Evolutionary conservation across 495 filamentous ascomycete genomes (phyloP).

Genomic region (Aspergillus coremiiformis): DNA sequence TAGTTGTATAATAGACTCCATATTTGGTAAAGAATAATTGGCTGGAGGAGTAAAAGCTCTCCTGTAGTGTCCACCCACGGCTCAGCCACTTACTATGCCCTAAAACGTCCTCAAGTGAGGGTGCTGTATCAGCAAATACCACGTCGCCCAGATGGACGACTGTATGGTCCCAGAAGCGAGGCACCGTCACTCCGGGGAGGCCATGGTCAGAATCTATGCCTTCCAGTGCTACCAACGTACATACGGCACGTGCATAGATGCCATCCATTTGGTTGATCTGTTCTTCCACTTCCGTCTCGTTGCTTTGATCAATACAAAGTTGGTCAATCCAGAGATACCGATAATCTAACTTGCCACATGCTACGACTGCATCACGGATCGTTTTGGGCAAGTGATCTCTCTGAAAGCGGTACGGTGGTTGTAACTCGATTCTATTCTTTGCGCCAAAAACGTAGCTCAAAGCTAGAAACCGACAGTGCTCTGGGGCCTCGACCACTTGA

Average conservation of each 20-base stretch:
- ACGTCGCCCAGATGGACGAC: neutral
- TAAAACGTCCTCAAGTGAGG: neutral
- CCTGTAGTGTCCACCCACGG: constrained; percentile 4
- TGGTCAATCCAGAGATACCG: constrained; percentile 25
- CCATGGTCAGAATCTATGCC: neutral
- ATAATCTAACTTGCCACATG: constrained; percentile 11
- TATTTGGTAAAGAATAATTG: neutral
- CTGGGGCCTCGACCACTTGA: neutral
- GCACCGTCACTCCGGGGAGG: neutral
- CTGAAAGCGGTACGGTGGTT: neutral
- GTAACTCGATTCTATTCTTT: too few species aligned
- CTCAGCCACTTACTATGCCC: neutral
- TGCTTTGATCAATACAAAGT: constrained; percentile 17
- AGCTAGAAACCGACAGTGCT: neutral
- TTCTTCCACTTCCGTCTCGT: neutral
- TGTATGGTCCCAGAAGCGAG: neutral
- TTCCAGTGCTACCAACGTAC: neutral
- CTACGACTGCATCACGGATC: constrained; percentile 18
- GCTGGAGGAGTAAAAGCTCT: neutral
- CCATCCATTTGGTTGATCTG: constrained; percentile 5
- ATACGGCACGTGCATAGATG: constrained; percentile 2
- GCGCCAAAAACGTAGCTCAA: neutral
- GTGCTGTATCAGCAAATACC: neutral
- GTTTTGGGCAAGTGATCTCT: constrained; percentile 10
- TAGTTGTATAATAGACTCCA: neutral